Evolutionary conservation across 2,329 filamentous ascomycete genomes (phyloP).

Genomic region (Biscogniauxia marginata): DNA sequence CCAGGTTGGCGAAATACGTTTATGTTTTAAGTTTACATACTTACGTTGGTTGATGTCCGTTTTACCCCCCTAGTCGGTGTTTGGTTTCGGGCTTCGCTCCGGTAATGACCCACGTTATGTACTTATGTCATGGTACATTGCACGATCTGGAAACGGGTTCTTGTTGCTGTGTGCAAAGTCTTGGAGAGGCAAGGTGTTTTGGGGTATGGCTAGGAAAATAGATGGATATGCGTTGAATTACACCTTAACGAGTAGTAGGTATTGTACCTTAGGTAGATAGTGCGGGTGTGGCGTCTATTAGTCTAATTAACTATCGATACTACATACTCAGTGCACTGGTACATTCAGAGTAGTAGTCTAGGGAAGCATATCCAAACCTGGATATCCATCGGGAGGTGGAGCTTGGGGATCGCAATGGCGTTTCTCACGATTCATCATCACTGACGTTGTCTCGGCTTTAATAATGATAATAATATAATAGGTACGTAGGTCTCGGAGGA

Average conservation of each 20-base stretch:
- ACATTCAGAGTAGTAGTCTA: too few species aligned
- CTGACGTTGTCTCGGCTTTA: not conserved
- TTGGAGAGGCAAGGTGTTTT: too few species aligned
- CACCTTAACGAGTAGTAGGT: too few species aligned
- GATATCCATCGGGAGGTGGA: not conserved
- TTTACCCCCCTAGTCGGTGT: not conserved
- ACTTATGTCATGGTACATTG: too few species aligned
- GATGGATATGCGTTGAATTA: too few species aligned
- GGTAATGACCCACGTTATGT: too few species aligned
- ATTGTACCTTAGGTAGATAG: not conserved
- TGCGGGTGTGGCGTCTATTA: not conserved
- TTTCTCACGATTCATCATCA: not conserved
- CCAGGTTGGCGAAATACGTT: slow-evolving; percentile 15
- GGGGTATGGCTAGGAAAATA: too few species aligned
- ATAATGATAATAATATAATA: not conserved
- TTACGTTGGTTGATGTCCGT: too few species aligned
- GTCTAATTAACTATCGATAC: not conserved
- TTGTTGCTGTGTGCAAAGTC: too few species aligned
- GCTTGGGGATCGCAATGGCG: not conserved
- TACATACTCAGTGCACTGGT: too few species aligned
- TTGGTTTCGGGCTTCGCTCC: not conserved
- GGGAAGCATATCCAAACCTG: not conserved
- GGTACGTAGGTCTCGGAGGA: not conserved
- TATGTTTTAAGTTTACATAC: not conserved
- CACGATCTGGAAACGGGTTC: too few species aligned